Evolutionary conservation across 1,139 yeast species (phyloP).

Genomic region (Geotrichum klebahnii): DNA sequence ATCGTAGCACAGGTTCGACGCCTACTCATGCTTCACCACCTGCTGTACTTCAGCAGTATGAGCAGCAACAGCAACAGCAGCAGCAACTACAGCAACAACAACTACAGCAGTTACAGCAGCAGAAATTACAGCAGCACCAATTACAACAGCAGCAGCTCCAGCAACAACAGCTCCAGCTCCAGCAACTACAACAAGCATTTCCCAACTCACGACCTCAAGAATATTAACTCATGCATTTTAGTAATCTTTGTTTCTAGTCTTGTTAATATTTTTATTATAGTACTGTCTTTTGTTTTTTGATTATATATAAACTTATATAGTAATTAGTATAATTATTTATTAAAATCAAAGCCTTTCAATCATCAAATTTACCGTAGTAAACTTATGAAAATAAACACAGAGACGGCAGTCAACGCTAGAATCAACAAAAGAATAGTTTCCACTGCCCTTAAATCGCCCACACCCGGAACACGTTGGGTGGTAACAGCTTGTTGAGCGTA

Average conservation of each 20-base stretch:
- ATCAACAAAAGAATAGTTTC: slow-evolving; percentile 20
- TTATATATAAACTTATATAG: too few relatives aligned
- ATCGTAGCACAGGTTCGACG: too few relatives aligned
- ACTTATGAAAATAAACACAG: slow-evolving; percentile 27
- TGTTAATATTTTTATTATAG: too few relatives aligned
- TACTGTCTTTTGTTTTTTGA: too few relatives aligned
- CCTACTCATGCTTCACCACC: slow-evolving; percentile 36
- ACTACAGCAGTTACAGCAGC: slow-evolving; percentile 37
- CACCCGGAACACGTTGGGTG: slow-evolving; percentile 21
- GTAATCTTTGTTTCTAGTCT: slow-evolving; percentile 20
- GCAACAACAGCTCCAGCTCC: slow-evolving; percentile 28
- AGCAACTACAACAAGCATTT: slow-evolving; percentile 24
- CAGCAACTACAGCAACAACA: slow-evolving; percentile 13
- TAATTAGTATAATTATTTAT: too few relatives aligned
- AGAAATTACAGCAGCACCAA: slow-evolving; percentile 36
- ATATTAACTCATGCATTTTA: slow-evolving; percentile 25
- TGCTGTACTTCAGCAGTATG: slow-evolving; percentile 33
- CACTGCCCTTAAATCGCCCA: slow-evolving; percentile 27
- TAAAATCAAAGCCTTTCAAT: too few relatives aligned
- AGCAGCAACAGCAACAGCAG: slow-evolving; percentile 12
- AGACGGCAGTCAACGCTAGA: slow-evolving; percentile 22
- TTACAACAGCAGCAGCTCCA: slow-evolving; percentile 31
- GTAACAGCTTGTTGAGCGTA: slow-evolving; percentile 30
- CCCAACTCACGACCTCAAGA: slow-evolving; percentile 25
- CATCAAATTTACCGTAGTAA: too few relatives aligned